Evolutionary conservation across 2,329 filamentous ascomycete species (phyloP).

Genomic region (Arthrobotrys sinensis): DNA sequence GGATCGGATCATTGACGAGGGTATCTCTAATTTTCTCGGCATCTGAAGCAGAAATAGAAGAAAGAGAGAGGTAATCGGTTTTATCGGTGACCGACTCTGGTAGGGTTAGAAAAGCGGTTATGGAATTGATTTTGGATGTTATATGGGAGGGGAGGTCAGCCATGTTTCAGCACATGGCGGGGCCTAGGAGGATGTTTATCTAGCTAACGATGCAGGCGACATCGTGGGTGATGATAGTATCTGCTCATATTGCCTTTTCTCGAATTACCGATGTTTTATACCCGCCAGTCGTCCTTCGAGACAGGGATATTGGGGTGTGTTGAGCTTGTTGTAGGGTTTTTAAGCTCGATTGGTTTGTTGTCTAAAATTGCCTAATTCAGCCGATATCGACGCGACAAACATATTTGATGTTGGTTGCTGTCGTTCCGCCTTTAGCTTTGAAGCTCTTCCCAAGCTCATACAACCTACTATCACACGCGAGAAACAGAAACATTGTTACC

Average conservation of each 20-base stretch:
- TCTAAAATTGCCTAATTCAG: conserved; percentile 22
- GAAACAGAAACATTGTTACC: background rate
- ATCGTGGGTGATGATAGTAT: conserved; percentile 9
- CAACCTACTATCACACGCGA: conserved; percentile 20
- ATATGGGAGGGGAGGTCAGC: background rate
- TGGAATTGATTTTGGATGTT: background rate
- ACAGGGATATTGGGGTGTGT: conserved; percentile 1
- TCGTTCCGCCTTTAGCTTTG: background rate
- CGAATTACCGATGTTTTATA: conserved; percentile 11
- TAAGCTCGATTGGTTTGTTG: conserved; percentile 33
- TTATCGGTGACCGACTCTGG: background rate
- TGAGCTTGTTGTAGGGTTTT: conserved; percentile 46
- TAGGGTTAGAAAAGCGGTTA: background rate
- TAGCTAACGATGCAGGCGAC: background rate
- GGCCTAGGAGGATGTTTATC: background rate
- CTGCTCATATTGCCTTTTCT: conserved; percentile 19
- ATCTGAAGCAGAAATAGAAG: background rate
- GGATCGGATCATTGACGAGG: background rate
- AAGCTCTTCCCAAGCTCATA: conserved; percentile 22
- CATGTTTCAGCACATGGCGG: background rate
- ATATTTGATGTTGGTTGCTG: background rate
- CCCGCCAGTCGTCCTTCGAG: background rate
- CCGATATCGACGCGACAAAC: conserved; percentile 19
- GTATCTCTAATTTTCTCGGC: conserved; percentile 3
- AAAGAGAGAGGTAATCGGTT: conserved; percentile 31